Conservation (phyloP, 2,329 filamentous ascomycete genomes). For the Venturia pyrina region DNA sequence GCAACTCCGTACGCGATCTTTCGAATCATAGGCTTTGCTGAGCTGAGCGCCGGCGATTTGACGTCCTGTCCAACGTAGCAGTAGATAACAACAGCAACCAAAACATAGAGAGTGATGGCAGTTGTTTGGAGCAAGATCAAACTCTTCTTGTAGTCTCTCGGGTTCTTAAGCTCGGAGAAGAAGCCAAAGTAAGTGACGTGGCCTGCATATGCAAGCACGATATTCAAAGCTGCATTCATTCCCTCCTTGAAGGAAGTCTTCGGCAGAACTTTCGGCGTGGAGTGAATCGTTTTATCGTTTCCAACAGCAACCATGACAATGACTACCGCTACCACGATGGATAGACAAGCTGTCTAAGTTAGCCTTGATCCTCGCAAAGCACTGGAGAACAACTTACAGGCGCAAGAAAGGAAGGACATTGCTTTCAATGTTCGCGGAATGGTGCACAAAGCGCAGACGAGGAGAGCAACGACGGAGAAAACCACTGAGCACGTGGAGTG, state of each 20-base stretch:
- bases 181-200: slow-evolving; percentile 62
- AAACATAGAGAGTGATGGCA: slow-evolving; percentile 52
- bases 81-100: slow-evolving; percentile 60
- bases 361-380: slow-evolving; percentile 20
- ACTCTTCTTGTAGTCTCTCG: slow-evolving; percentile 51
- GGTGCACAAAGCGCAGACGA: slow-evolving; percentile 49
- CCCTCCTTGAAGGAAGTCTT: not conserved
- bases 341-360: slow-evolving; percentile 44
- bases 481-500: slow-evolving; percentile 54
- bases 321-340: slow-evolving; percentile 52
- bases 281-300: slow-evolving; percentile 31
- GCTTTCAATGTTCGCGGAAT: slow-evolving; percentile 53
- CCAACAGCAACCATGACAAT: slow-evolving; percentile 59
- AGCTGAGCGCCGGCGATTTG: slow-evolving; percentile 56
- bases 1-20: slow-evolving; percentile 61
- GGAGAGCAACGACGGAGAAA: slow-evolving; percentile 50
- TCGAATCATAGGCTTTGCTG: slow-evolving; percentile 44
- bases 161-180: slow-evolving; percentile 53
- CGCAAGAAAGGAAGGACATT: slow-evolving; percentile 52
- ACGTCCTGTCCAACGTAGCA: slow-evolving; percentile 53
- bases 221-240: slow-evolving; percentile 39
- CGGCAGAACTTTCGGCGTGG: not conserved
- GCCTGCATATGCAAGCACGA: slow-evolving; percentile 59
- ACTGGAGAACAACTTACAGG: slow-evolving; percentile 36
- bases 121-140: slow-evolving; percentile 50